Conservation (phyloP, 177 flowering plant genomes). For the Tripterygium wilfordii region DNA sequence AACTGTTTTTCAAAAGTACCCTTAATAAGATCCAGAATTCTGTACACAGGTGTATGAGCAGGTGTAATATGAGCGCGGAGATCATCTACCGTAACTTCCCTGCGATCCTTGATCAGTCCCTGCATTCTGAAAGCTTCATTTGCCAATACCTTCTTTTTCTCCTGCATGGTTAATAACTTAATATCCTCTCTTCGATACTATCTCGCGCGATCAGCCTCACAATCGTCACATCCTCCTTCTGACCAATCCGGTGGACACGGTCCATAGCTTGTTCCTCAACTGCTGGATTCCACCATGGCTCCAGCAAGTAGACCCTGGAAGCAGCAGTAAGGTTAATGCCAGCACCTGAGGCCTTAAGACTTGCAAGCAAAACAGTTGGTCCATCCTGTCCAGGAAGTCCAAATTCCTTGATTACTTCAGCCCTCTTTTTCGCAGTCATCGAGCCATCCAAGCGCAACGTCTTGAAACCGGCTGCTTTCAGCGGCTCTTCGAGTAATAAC, state of each 20-base stretch:
- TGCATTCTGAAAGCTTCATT: slow-evolving; percentile 52
- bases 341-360: slow-evolving; percentile 70
- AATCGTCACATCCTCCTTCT: slow-evolving; percentile 66
- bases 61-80: too few species aligned
- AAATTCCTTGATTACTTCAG: slow-evolving; percentile 61
- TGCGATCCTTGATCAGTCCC: slow-evolving; percentile 31
- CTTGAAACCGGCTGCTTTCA: slow-evolving; percentile 69
- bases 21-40: too few species aligned
- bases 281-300: slow-evolving; percentile 98
- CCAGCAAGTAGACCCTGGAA: slow-evolving; percentile 74
- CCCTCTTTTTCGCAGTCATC: slow-evolving; percentile 67
- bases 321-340: slow-evolving; percentile 89
- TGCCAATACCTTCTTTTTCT: slow-evolving; percentile 64
- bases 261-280: slow-evolving; percentile 98
- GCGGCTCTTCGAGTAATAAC: slow-evolving; percentile 64
- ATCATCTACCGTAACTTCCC: slow-evolving; percentile 49
- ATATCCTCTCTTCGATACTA: slow-evolving; percentile 81
- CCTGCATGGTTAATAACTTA: slow-evolving; percentile 80
- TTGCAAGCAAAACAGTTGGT: slow-evolving; percentile 72
- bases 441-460: slow-evolving; percentile 68
- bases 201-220: slow-evolving; percentile 65
- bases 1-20: too few species aligned
- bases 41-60: slow-evolving; percentile 65
- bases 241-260: slow-evolving; percentile 89
- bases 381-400: slow-evolving; percentile 23